Base-by-base conservation (phyloP, 306 rosid genomes). In the Comarum palustre region DNA sequence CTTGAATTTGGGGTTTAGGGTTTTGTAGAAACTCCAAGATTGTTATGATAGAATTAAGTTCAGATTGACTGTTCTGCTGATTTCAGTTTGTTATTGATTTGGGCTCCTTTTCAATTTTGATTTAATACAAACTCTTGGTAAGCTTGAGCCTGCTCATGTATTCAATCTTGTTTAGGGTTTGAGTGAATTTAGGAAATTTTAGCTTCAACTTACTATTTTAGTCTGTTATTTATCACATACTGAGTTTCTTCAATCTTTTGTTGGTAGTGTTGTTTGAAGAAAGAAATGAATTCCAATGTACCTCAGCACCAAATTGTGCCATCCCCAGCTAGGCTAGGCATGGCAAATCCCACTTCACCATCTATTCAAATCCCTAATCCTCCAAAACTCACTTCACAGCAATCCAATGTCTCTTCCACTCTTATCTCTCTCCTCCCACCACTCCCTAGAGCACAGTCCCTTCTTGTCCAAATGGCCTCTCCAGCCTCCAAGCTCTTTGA, bases 371-470 rank as follows among this genome's bases (percentile, higher is more conserved):
- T 85, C 70, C 86, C 89, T 68, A 86, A 87, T 38, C 88, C 96
- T 22, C 82, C 90, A 1, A 93, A 90, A 80, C 82, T 78, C 65
- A 90, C 93, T 71, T 58, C 86, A 27, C 92, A 73, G 73, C 90
- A 81, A 68, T 68, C 72, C 69, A 48, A 19, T 79, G 61, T 27
- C 27, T 83, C 90, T 2, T 75, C 84, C 4, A 83, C 90, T 12
- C 92, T 90, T 16, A 87, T 90, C 43, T 84, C 97, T 39, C 93
- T 90, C 64, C 92, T 93, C 68, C 90, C 98, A 24, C 97, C 98
- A 0, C 96, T 90, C 47, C 96, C 94, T 6, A 77, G 94, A 81
- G 96, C 96, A 19, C 96, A 93, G 71, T 82, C 96, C 66, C 89
- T 91, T 67, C 96, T 93, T 52, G 62, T 31, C 27, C 97, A 93